These are phyloP conservation scores for Phalaenopsis aphrodite DNA, from an alignment of 106 monocot genomes.

Conservation along the genomic window DNA sequence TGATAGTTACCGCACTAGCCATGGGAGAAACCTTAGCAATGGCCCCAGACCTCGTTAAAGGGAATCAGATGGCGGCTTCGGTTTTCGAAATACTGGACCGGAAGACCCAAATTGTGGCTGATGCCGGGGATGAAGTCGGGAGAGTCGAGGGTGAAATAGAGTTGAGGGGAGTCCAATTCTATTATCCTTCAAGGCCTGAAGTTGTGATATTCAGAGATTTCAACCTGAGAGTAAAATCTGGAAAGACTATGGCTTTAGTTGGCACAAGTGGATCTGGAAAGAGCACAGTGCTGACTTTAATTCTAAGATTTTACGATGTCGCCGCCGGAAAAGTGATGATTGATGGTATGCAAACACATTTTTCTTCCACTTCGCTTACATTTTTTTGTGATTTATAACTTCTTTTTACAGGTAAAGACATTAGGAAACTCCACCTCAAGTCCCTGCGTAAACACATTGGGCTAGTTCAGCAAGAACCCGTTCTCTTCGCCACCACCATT, in stretches of 20 bases:
- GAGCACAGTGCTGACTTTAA: slow-evolving; percentile 46
- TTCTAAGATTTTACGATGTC: slow-evolving; percentile 61
- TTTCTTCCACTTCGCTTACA: neutral
- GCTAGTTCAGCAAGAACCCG: slow-evolving; percentile 90
- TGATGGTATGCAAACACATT: slow-evolving; percentile 32
- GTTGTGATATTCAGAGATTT: slow-evolving; percentile 44
- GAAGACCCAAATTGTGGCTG: slow-evolving; percentile 39
- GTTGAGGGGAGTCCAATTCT: slow-evolving; percentile 49
- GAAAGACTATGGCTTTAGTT: slow-evolving; percentile 67
- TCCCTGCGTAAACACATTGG: slow-evolving; percentile 73
- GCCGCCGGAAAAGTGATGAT: slow-evolving; percentile 49
- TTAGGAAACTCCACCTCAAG: slow-evolving; percentile 66
- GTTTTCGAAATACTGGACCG: slow-evolving; percentile 73
- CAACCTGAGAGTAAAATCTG: slow-evolving; percentile 46
- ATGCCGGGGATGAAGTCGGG: slow-evolving; percentile 44
- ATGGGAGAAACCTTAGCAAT: slow-evolving; percentile 89
- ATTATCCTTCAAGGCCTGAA: slow-evolving; percentile 63
- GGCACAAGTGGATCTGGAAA: slow-evolving; percentile 72
- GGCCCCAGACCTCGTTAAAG: slow-evolving; percentile 67
- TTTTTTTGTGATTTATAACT: neutral
- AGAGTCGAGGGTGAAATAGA: slow-evolving; percentile 53
- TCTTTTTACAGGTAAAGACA: slow-evolving; percentile 56
- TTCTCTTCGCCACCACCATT: slow-evolving; percentile 77
- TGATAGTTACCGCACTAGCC: slow-evolving; percentile 86
- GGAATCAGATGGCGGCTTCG: slow-evolving; percentile 67